A percentile compares a stretch with the other conserved stretches of the same genome.
These are phyloP conservation scores for Picea engelmannii DNA, from an alignment of 83 land plant species.

Conservation along the genomic window DNA sequence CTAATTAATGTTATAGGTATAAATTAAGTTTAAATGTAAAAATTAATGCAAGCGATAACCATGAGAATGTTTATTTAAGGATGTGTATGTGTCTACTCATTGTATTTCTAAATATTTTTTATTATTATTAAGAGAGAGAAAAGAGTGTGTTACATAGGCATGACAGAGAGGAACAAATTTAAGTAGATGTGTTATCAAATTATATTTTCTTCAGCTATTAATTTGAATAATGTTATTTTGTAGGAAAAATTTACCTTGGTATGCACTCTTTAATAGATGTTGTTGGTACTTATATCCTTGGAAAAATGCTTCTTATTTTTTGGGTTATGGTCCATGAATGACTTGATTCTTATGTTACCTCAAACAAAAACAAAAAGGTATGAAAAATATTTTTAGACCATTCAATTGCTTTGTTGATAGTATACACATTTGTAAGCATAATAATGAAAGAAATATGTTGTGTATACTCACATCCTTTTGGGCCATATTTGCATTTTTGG, in stretches of 20 bases:
- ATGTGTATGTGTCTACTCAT: too few species aligned
- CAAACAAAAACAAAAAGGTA: slow-evolving; percentile 90
- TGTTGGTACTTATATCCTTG: slow-evolving; percentile 61
- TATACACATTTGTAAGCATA: neutral
- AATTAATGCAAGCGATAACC: too few species aligned
- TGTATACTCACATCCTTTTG: slow-evolving; percentile 74
- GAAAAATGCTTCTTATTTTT: slow-evolving; percentile 51
- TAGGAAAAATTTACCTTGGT: slow-evolving; percentile 91
- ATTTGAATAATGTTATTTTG: neutral
- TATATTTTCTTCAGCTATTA: neutral
- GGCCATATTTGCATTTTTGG: slow-evolving; percentile 62
- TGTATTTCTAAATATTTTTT: too few species aligned
- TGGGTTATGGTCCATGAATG: slow-evolving; percentile 67
- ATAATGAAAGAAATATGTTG: neutral
- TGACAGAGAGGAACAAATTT: neutral
- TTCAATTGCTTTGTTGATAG: neutral
- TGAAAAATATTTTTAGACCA: neutral
- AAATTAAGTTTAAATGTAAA: too few species aligned
- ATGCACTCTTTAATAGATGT: slow-evolving; percentile 92
- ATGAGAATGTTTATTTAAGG: too few species aligned
- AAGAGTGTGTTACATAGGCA: too few species aligned
- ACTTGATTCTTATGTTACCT: slow-evolving; percentile 64
- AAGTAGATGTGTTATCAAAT: neutral
- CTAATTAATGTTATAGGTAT: too few species aligned
- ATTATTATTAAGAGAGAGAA: too few species aligned